Evolutionary conservation across 495 filamentous ascomycete species (phyloP).

Genomic region (Cenococcum geophilum): DNA sequence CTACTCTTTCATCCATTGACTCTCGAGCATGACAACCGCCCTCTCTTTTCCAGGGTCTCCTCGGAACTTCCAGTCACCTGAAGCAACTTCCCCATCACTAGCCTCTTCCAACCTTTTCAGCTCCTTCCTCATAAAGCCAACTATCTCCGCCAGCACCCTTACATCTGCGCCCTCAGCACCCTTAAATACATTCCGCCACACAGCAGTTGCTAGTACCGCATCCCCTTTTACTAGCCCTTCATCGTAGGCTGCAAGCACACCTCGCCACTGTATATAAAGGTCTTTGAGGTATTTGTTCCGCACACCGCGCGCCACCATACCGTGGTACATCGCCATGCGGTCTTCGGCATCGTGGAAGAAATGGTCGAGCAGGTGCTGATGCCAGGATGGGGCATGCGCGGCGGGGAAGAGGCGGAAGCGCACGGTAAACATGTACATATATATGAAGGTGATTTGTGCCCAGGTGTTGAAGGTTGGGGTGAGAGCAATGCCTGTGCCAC

Average conservation of each 20-base stretch:
- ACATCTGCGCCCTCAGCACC: slow-evolving; percentile 65
- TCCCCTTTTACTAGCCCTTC: slow-evolving; percentile 79
- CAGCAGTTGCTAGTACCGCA: slow-evolving; percentile 74
- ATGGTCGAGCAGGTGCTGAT: slow-evolving; percentile 78
- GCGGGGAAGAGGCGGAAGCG: slow-evolving; percentile 69
- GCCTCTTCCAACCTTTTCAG: slow-evolving; percentile 36
- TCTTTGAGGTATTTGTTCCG: slow-evolving; percentile 88
- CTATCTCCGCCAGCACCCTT: slow-evolving; percentile 62
- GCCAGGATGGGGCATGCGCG: slow-evolving; percentile 55
- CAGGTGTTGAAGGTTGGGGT: slow-evolving; percentile 84
- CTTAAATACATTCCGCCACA: slow-evolving; percentile 93
- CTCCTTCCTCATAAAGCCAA: slow-evolving; percentile 69
- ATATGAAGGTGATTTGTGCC: slow-evolving; percentile 91
- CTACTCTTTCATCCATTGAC: slow-evolving; percentile 11
- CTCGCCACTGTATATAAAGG: slow-evolving; percentile 86
- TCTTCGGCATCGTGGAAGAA: slow-evolving; percentile 90
- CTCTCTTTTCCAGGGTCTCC: slow-evolving; percentile 7
- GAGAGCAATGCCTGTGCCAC: slow-evolving; percentile 49
- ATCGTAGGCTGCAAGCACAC: slow-evolving; percentile 75
- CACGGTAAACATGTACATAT: slow-evolving; percentile 91
- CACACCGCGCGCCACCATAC: slow-evolving; percentile 54
- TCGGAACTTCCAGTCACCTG: slow-evolving; percentile 21
- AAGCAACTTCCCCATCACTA: slow-evolving; percentile 28
- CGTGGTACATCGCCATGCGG: slow-evolving; percentile 71
- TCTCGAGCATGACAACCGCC: slow-evolving; percentile 6